Base-by-base conservation (phyloP, 2,329 filamentous ascomycete genomes). In the Neopestalotiopsis sp. region DNA sequence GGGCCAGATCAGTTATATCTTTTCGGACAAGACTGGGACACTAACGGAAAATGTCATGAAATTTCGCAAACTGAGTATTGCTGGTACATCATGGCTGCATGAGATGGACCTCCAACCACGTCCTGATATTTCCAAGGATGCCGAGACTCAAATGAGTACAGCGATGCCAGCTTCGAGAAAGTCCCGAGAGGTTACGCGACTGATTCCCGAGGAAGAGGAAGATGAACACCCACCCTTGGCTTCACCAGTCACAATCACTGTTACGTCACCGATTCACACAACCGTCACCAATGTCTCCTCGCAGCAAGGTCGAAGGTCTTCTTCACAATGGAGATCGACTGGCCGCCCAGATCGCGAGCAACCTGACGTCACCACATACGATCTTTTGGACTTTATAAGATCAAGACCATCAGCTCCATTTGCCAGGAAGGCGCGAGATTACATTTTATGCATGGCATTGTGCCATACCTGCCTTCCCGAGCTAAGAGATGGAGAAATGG, bases 41-140 rank as follows among this genome's bases (percentile, higher is more conserved):
- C 83, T 98, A 73, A 98, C 95, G 1, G 94, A 98, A 74, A 98
- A 98, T 73, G 87, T 94, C 12, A 98, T 98, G 95, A 94, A 94
- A 71, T 98, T 98, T 77, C 91, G 95, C 58, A 97, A 97, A 78
- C 87, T 98, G 80, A 97, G 93, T 74, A 90, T 98, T 40, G 94
- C 93, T 2, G 95, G 95, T 6, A 94, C 93, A 0, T 92, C 94
- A 1, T 97, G 95, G 94, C 83, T 96, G 40, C 95, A 97, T 73
- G 92, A 96, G 75, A 85, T 87, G 70, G 94, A 97, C 76, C 80
- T 95, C 3, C 68, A 72, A 17, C 34, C 71, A 17, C 70, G 73
- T 40, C 65, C 53, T 24, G 2, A n/a, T n/a, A 64, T 13, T 2
- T 14, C 65, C 14, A 38, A 61, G 17, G 30, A 10, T 24, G 45